Conservation (phyloP, 805 yeast species). For the Pichia gijzeniarum region DNA sequence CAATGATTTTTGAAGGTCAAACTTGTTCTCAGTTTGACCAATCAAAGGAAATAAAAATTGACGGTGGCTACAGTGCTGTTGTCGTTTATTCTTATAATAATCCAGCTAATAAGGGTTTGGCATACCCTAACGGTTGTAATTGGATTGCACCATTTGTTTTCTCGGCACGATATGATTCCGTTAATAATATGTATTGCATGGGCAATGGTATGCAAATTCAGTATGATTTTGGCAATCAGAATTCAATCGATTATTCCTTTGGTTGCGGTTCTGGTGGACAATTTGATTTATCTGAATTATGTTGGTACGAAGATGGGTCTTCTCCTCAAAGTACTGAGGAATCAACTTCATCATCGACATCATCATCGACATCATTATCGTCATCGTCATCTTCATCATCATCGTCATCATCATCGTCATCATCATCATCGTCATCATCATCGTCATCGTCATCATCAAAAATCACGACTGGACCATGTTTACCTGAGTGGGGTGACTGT, state of each 20-base stretch:
- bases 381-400: not conserved
- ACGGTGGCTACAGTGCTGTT: constrained; percentile 21
- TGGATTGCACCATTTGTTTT: constrained; percentile 24
- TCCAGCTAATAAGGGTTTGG: not conserved
- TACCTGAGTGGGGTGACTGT: not conserved
- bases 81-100: constrained; percentile 22
- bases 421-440: not conserved
- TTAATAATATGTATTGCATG: constrained; percentile 14
- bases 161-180: not conserved
- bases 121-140: constrained; percentile 20
- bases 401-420: not conserved
- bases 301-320: constrained; percentile 3
- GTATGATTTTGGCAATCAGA: constrained; percentile 20
- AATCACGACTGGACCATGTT: not conserved
- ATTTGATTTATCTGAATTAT: constrained; percentile 4
- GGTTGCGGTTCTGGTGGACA: constrained; percentile 18
- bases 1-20: constrained; percentile 13
- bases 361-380: not conserved
- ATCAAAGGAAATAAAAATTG: constrained; percentile 27
- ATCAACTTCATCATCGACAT: not conserved
- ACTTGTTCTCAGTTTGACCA: constrained; percentile 22
- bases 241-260: constrained; percentile 20
- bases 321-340: not conserved
- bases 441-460: not conserved
- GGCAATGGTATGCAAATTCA: constrained; percentile 22